Evolutionary conservation across 441 rosid genomes (phyloP), one percentile per base, ranked within the genome.

Genomic region (Mallotus repandus): DNA sequence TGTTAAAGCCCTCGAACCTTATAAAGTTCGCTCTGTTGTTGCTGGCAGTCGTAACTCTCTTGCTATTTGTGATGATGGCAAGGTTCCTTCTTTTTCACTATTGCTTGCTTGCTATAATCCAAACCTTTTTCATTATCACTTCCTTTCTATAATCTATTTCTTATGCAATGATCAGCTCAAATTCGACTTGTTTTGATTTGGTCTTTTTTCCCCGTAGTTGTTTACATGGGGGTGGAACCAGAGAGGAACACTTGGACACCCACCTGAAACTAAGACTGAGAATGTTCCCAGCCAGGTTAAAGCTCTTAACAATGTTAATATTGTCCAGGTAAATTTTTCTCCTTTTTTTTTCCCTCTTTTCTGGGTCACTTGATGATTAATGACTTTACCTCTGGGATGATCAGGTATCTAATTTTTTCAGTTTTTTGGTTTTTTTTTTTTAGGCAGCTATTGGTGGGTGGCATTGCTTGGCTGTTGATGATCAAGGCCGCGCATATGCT

Each of bases 151-250:
- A 61, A 35, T 49, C 7, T 48, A 29, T 60, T 59, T 32, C 13
- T 56, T 50, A 18, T 38, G 49, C 13, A 18, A 0, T 21, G 57
- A 0, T 12, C 14, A 46, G 41, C 18, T 65, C 29, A 59, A 70
- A 46, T 59, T 60, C 32, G 66, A 58, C 22, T 43, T 32, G 63
- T 54, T 57, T 66, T 65, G 67, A 15, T 35, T 29, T 73, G 68
- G 64, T 67, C 41, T 52, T 58, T 58, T 48, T 57, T 58, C 49
- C 29, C 29, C 29, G 1, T 78, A 96, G 99, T 78, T 96, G 91
- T 96, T 93, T 84, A 96, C 98, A 5, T 96, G 98, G 99, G 98
- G 99, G 5, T 96, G 99, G 99, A 96, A 96, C 83, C 99, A 96
- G 83, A 87, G 98, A 81, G 98, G 99, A 32, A 96, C 99, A 25